Evolutionary conservation across 1,139 yeast genomes (phyloP).

Genomic region (Blastobotrys raffinosifermentans): DNA sequence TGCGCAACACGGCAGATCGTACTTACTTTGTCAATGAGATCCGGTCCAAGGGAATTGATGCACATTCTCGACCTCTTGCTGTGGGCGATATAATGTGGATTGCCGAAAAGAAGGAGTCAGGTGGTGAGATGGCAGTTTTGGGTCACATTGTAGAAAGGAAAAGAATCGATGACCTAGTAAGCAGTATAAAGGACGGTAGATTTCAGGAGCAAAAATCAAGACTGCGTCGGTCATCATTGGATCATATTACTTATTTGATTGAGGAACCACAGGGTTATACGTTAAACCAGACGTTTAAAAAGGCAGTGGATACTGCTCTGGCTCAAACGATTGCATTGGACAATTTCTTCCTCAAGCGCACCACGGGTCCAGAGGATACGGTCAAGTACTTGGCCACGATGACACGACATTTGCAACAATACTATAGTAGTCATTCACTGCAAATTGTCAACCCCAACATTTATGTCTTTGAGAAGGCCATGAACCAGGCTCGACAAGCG

Average conservation of each 20-base stretch:
- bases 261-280: constrained; percentile 57
- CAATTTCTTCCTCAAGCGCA: constrained; percentile 61
- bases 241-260: constrained; percentile 67
- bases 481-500: constrained; percentile 30
- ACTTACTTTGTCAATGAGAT: constrained; percentile 43
- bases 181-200: constrained; percentile 82
- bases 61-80: constrained; percentile 55
- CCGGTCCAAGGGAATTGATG: constrained; percentile 42
- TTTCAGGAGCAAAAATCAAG: constrained; percentile 76
- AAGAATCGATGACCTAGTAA: constrained; percentile 75
- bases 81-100: constrained; percentile 92
- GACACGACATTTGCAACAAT: constrained; percentile 43
- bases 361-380: constrained; percentile 71
- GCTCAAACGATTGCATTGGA: constrained; percentile 64
- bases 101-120: constrained; percentile 57
- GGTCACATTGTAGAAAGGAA: constrained; percentile 86
- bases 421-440: constrained; percentile 21
- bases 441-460: constrained; percentile 43
- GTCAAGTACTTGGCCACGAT: constrained; percentile 54
- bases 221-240: constrained; percentile 60
- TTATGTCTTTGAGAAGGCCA: constrained; percentile 30
- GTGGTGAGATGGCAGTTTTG: constrained; percentile 55
- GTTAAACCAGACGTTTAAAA: constrained; percentile 43
- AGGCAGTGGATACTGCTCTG: constrained; percentile 71
- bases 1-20: constrained; percentile 31